Conservation (phyloP, 2,329 filamentous ascomycete species). For the Apiospora malaysiana region DNA sequence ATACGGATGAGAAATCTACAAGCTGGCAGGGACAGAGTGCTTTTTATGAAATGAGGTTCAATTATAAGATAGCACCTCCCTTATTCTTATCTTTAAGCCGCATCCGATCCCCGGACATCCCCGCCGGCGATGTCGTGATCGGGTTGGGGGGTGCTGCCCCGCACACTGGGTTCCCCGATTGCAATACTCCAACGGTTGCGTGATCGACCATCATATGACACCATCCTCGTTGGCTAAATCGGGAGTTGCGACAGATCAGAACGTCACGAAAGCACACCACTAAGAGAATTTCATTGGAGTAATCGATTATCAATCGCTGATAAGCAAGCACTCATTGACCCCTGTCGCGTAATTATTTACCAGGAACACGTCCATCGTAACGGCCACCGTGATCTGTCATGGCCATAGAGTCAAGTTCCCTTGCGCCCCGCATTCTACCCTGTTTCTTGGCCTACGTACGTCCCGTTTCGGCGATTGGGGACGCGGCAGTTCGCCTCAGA, state of each 20-base stretch:
- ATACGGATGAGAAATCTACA: not conserved
- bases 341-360: too few species aligned
- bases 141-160: not conserved
- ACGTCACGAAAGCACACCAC: too few species aligned
- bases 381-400: not conserved
- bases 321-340: too few species aligned
- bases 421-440: not conserved
- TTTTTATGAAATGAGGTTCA: not conserved
- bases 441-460: not conserved
- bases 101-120: not conserved
- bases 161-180: not conserved
- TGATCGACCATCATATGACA: constrained; percentile 1
- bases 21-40: not conserved
- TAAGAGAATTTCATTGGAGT: too few species aligned
- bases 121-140: constrained; percentile 6
- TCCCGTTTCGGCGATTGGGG: not conserved
- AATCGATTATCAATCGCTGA: too few species aligned
- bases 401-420: too few species aligned
- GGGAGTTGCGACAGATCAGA: too few species aligned
- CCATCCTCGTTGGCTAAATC: not conserved
- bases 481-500: not conserved
- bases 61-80: too few species aligned
- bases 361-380: not conserved
- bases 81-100: not conserved
- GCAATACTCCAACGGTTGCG: constrained; percentile 11